phyloP scores from a whole-genome alignment of 176 grass and related monocot genomes.

The Cocos nucifera region DNA sequence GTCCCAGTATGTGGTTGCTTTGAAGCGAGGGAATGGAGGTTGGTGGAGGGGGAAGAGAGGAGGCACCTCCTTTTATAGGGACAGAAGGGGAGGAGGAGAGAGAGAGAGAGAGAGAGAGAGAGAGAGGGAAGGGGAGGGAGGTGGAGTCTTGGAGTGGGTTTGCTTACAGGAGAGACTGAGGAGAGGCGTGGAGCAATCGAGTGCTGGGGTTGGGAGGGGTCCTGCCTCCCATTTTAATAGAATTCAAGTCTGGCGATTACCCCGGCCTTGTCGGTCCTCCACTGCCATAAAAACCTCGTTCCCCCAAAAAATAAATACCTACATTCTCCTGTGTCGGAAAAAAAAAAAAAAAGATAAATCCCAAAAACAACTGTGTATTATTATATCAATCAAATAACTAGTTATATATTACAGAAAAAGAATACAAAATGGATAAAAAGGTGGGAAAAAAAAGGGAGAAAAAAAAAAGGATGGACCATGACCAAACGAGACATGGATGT shows the following conservation, averaged over 20 bases:
- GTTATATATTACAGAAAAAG: too few species aligned
- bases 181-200: slow-evolving; percentile 9
- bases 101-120: neutral
- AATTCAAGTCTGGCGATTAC: neutral
- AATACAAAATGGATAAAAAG: too few species aligned
- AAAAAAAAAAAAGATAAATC: too few species aligned
- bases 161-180: slow-evolving; percentile 4
- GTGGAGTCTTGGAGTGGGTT: slow-evolving; percentile 50
- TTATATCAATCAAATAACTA: too few species aligned
- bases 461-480: too few species aligned
- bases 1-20: too few species aligned
- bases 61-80: slow-evolving; percentile 44
- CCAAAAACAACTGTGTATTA: too few species aligned
- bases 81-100: neutral
- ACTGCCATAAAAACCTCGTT: neutral
- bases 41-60: slow-evolving; percentile 4
- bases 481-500: too few species aligned
- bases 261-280: neutral
- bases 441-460: too few species aligned
- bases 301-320: neutral
- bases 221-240: neutral
- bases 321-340: neutral
- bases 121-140: neutral
- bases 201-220: neutral
- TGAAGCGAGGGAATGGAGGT: neutral